Evolutionary conservation across 2,329 filamentous ascomycete genomes (phyloP), one percentile per base, ranked within the genome.

Genomic region (Fusarium sp.): DNA sequence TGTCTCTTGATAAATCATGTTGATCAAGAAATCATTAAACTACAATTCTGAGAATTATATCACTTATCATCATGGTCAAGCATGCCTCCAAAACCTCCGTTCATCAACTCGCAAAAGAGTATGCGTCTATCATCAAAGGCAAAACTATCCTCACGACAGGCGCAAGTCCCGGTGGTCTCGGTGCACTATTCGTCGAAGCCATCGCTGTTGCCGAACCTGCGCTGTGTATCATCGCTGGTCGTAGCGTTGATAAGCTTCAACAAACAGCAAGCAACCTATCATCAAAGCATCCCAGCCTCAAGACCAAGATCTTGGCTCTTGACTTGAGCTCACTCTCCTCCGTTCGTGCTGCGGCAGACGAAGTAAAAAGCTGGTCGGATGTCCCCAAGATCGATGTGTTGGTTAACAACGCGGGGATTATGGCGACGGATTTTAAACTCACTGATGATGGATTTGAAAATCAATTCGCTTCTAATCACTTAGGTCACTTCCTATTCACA

Each of bases 61-160:
- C n/a, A n/a, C n/a, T n/a, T n/a, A n/a, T n/a, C n/a, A n/a, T n/a
- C n/a, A n/a, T 66, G 63, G 29, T 47, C 6, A 27, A 61, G 12
- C 38, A 66, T n/a, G 4, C 25, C 1, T 24, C 63, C 43, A 50
- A 50, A 5, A 44, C 47, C 3, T 66, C 63, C 0, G 62, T 66
- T 20, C 30, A 66, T 8, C 38, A 66, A 9, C 29, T 66, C 6
- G 47, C 38, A 24, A 42, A 50, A 9, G 63, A 66, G 25, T 66
- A 66, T 34, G 38, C 47, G 32, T 20, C 20, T 0, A 45, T 54
- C 7, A 61, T 66, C 16, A 61, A 61, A 40, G 62, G 34, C 9
- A 66, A 66, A 10, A 66, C 25, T 0, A 50, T 66, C 18, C 62
- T 66, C 3, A 66, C 62, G 1, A 66, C 63, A 5, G 63, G 63